Evolutionary conservation across 2,329 filamentous ascomycete genomes (phyloP), one percentile per base, ranked within the genome.

Genomic region (Fusarium sp.): DNA sequence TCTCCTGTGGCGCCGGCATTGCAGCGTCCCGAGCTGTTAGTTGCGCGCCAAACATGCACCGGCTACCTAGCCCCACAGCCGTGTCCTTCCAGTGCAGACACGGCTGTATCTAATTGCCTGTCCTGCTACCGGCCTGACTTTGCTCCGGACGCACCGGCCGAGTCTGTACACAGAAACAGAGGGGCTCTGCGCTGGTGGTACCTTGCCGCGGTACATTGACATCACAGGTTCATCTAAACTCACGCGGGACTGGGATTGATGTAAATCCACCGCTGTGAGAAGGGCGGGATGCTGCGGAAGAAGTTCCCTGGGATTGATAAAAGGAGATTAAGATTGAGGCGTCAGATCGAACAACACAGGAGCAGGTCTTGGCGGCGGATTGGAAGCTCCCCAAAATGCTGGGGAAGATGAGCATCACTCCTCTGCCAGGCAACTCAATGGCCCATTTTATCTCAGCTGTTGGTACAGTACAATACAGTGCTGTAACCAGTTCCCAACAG

Each of bases 1-100:
- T 77, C 51, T 69, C 69, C 68, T 63, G 72, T 77, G 74, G 74
- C 70, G 67, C 72, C 77, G 77, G 77, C 73, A 75, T 73, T 63
- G 66, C 60, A 65, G 56, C 59, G 56, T 77, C 74, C 77, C 77
- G 76, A 70, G 51, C 35, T 74, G 69, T 63, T 77, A 78, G 65
- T 54, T 68, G 52, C 55, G 60, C 74, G 73, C 76, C 74, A 74
- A 44, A 65, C 42, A 66, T 52, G 71, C 65, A 69, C 73, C 67
- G 52, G 56, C 59, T 73, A 63, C 61, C 59, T 60, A 33, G 63
- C 75, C 74, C 72, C 70, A 44, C 72, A 60, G 52, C 39, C 45
- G 51, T 69, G 52, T 63, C 51, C 35, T 51, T 59, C 42, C 24
- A 63, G 47, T 65, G 31, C 41, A 69, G 52, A 45, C 49, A 63